Base-by-base conservation (phyloP, 2,329 filamentous ascomycete genomes). In the Fusarium floridanum region DNA sequence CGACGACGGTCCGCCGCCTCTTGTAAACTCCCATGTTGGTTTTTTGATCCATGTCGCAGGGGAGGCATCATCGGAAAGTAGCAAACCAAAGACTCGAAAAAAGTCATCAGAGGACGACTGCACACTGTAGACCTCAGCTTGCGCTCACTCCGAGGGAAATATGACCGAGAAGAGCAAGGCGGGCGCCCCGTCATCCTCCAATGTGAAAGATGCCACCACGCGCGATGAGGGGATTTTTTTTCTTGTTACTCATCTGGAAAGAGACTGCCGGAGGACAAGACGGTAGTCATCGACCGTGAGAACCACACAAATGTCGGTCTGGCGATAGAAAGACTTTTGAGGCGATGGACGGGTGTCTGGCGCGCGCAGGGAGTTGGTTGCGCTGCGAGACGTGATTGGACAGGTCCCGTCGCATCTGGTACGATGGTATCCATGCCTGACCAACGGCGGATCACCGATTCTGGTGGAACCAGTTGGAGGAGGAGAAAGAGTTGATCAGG, bases 291-390 rank as follows among this genome's bases (percentile, higher is more conserved):
- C 62, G 60, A 65, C 60, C 7, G 4, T 11, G 48, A 55, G 59
- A 60, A 55, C 64, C 63, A 71, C 62, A 69, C 62, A 75, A 76
- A 76, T 76, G 76, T 78, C 76, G 76, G 76, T 77, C 76, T 78
- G 67, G 67, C 64, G 61, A 67, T 67, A 57, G 61, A 59, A 64
- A 71, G 70, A 64, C 68, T 71, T 48, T 67, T 68, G 65, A 60
- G 60, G 67, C 61, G 63, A 74, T 66, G 59, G 68, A 64, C 61
- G 70, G 70, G 66, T 76, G 72, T 75, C 65, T 68, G 65, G 71
- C 41, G 65, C 62, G 48, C 48, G 71, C 68, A 73, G 63, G 68
- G 66, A 75, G 72, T 59, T 53, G 64, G 60, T 45, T 65, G 16
- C 39, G 36, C 39, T 66, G 53, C 62, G 68, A 71, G 72, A 65